Evolutionary conservation across 176 grass and related monocot species (phyloP), one percentile per base, ranked within the genome.

Genomic region (Raddia guianensis): DNA sequence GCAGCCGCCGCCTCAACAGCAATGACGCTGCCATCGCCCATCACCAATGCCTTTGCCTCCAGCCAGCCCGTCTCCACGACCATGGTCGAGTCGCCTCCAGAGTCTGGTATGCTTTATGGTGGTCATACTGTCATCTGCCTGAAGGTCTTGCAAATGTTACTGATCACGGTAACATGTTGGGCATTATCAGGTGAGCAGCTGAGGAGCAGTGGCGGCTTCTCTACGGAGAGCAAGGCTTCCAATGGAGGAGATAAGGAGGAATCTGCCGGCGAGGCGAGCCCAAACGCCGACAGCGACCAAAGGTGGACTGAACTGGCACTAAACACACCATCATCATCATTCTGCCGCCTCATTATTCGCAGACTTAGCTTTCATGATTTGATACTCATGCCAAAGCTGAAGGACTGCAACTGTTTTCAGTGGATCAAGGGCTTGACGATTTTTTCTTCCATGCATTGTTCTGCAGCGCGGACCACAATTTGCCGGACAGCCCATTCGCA

Each of bases 401-500:
- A 27, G 27, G 27, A 1, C 27, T 27, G 27, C 50, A 33, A 12
- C 33, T 57, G 77, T 51, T 74, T 51, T 4, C 6, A 66, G 18
- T 56, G 7, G 20, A 21, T 53, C 63, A 82, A 32, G n/a, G 52
- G 14, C 45, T 33, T 80, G 45, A 66, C 47, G n/a, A 5, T 70
- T 69, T 19, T 57, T 63, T 49, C 19, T 63, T 52, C 3, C 63
- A 44, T 83, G 40, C 13, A 42, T 70, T 70, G 19, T 69, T 70
- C 55, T 79, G 71, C 83, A 97, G 94, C 48, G 70, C 48, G 9
- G 89, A 97, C 66, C 94, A 94, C 27, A 90, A 91, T 48, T 86
- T 97, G 82, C 94, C 91, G 1, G 91, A 97, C 68, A 97, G 91
- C 66, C 89, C 94, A 0, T 94, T 97, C 3, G 89, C 91, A 2